A percentile compares a stretch with the other conserved stretches of the same genome.
phyloP scores from a whole-genome alignment of 2,329 filamentous ascomycete genomes.

The Alternaria metachromatica region DNA sequence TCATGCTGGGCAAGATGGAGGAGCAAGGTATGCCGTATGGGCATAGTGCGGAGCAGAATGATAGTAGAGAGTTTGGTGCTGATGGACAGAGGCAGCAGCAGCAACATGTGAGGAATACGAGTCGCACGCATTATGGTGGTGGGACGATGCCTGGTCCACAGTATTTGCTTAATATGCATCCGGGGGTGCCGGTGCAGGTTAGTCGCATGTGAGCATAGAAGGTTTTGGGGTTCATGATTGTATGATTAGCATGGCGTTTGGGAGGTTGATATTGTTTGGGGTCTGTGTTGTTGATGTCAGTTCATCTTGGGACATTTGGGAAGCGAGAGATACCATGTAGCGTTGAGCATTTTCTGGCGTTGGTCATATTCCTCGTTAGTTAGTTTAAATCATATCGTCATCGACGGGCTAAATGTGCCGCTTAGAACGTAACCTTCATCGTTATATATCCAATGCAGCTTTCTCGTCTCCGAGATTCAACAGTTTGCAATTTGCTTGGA shows the following conservation, averaged over 20 bases:
- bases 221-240: background rate
- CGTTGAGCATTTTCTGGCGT: background rate
- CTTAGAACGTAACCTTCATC: background rate
- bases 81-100: slow-evolving; percentile 9
- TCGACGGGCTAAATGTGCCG: background rate
- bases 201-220: slow-evolving; percentile 9
- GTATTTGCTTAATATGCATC: slow-evolving; percentile 49
- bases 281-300: background rate
- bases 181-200: slow-evolving; percentile 43
- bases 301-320: background rate
- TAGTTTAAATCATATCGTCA: background rate
- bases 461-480: background rate
- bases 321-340: slow-evolving; percentile 7
- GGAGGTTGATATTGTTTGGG: background rate
- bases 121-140: slow-evolving; percentile 28
- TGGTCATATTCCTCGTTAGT: background rate
- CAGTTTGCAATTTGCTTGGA: background rate
- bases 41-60: background rate
- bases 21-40: slow-evolving; percentile 11
- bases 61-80: slow-evolving; percentile 14
- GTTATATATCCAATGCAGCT: background rate
- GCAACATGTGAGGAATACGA: slow-evolving; percentile 7
- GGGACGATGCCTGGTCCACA: slow-evolving; percentile 47
- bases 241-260: slow-evolving; percentile 5
- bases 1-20: slow-evolving; percentile 30